Evolutionary conservation across 768 basidiomycete species (phyloP), one percentile per base, ranked within the genome.

Genomic region (Tricholomella constricta): DNA sequence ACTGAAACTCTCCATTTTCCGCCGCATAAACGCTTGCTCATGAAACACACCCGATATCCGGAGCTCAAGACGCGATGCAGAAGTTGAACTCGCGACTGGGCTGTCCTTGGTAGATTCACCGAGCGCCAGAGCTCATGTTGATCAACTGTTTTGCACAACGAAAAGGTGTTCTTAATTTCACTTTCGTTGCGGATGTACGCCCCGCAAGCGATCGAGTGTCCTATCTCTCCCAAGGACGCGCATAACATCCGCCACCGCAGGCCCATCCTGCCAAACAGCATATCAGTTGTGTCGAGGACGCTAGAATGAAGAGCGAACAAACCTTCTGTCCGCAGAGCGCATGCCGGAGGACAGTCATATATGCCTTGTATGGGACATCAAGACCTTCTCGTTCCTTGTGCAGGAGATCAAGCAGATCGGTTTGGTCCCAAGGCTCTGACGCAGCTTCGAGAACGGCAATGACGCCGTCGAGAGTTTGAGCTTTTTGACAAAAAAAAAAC

Each of bases 261-360:
- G 80, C 12, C 81, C 81, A 54, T 79, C 78, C 81, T 82, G 31
- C 11, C 3, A 6, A 46, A 5, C 47, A 31, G 52, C 14, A 45
- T 14, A 8, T 54, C 11, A 48, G 11, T 32, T 6, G 26, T 15
- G 27, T 26, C 46, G 25, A 22, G 3, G 35, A 19, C 19, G 22
- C 9, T 41, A n/a, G 32, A 22, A 15, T 12, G 43, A 29, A 0
- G n/a, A n/a, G 20, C 19, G 42, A 12, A n/a, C 51, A 88, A 15
- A 55, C 94, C 83, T 90, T 93, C 73, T 84, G 82, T 2, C 86
- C 94, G 1, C 88, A 94, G 59, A 97, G 65, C 3, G 88, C 89
- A 63, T 90, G 82, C 47, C 95, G 72, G 45, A 96, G 68, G 0
- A 83, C 78, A 1, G 80, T 86, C 84, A 94, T 86, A 59, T 91